Evolutionary conservation across 2,329 filamentous ascomycete genomes (phyloP).

Genomic region (Fusarium haematococcum): DNA sequence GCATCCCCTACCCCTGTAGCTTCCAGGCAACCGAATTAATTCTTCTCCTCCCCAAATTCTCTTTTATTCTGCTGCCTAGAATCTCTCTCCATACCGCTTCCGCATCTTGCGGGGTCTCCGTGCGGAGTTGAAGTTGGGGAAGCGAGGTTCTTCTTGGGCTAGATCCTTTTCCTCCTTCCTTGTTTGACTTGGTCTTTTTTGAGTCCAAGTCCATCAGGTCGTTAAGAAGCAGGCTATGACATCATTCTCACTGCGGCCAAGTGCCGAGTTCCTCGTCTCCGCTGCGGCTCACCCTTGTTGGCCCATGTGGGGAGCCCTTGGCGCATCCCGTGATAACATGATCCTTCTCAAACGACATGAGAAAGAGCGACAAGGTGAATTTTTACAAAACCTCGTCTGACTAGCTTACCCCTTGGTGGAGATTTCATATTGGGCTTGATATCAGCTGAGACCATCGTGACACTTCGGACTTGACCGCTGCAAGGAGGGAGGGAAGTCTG

Average conservation of each 20-base stretch:
- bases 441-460: not conserved
- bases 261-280: not conserved
- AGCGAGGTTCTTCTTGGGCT: not conserved
- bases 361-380: not conserved
- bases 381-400: not conserved
- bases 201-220: not conserved
- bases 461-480: not conserved
- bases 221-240: not conserved
- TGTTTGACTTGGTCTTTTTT: not conserved
- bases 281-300: not conserved
- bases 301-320: not conserved
- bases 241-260: not conserved
- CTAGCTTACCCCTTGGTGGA: not conserved
- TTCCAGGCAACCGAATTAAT: slow-evolving; percentile 27
- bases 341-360: not conserved
- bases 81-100: not conserved
- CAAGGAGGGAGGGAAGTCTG: not conserved
- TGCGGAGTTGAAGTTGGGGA: slow-evolving; percentile 13
- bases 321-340: not conserved
- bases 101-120: slow-evolving; percentile 6
- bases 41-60: not conserved
- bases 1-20: slow-evolving; percentile 1
- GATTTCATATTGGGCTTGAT: not conserved
- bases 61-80: slow-evolving; percentile 32
- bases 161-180: not conserved